Base-by-base conservation (phyloP, 2,329 filamentous ascomycete genomes). In the Neofusicoccum laricinum region DNA sequence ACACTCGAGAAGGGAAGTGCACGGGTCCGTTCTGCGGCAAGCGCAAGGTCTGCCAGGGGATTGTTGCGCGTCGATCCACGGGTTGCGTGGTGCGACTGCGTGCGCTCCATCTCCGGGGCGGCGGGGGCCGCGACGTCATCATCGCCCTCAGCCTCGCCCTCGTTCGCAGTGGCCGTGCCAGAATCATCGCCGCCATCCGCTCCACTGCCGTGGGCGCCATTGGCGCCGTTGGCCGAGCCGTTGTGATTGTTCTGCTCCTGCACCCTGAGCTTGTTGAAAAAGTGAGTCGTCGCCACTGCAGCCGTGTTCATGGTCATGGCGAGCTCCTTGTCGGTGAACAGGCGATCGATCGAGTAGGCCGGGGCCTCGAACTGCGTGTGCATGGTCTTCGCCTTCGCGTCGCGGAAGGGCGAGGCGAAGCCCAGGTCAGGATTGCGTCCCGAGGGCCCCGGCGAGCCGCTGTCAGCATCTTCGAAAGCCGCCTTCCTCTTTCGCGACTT, bases 291-390 rank as follows among this genome's bases (percentile, higher is more conserved):
- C 4, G 86, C 86, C 34, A 84, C 79, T 58, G 86, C 84, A 2
- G 87, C 87, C 50, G 83, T 81, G 69, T 87, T 87, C 66, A 85
- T 86, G 63, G 86, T 84, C 72, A 86, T 79, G 59, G 82, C 83
- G 61, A 89, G 81, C 73, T 89, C 87, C 76, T 88, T 89, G 66
- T 89, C 86, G 2, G 86, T 89, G 71, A 89, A 89, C 15, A 89
- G 79, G n/a, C 83, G 82, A 64, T 88, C 82, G 64, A 89, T 82
- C 7, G 85, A 87, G 75, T 87, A 88, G 4, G 82, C 79, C 1
- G 85, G 80, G 7, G 85, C 83, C 67, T 85, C 82, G 68, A 85
- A 84, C 67, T 89, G 85, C 50, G 82, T 78, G 55, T 84, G 81
- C 53, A 83, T 72, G 34, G 78, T 78, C 68, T 81, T 81, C 11